A percentile compares a stretch with the other conserved stretches of the same genome.
phyloP scores from a whole-genome alignment of 1,284 basidiomycete species.

The Ustilago loliicola region DNA sequence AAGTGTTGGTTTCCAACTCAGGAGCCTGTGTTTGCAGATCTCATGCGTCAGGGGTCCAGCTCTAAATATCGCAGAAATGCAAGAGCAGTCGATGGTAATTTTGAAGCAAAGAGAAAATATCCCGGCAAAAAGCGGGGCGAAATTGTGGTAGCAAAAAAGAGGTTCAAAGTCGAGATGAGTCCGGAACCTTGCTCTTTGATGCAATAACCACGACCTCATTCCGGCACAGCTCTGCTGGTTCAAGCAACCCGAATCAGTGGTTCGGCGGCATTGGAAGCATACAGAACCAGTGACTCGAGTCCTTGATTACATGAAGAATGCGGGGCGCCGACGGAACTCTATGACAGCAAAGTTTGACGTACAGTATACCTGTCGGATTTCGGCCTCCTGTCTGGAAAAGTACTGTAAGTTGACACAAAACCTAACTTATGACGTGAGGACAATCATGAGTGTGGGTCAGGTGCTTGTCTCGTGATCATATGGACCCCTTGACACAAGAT shows the following conservation, averaged over 20 bases:
- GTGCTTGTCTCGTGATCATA: no score
- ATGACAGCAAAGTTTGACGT: background rate
- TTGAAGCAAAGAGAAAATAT: no score
- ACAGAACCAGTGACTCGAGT: background rate
- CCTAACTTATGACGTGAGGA: background rate
- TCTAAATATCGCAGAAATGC: background rate
- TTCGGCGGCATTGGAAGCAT: background rate
- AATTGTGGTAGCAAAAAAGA: background rate
- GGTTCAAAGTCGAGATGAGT: background rate
- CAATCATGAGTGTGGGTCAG: background rate
- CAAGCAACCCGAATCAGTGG: background rate
- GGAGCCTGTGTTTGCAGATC: background rate
- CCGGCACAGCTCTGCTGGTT: background rate
- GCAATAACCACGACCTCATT: background rate
- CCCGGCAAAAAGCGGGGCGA: background rate
- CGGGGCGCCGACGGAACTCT: background rate
- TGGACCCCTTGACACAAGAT: no score
- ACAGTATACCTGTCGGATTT: background rate
- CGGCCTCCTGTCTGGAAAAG: background rate
- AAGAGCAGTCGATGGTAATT: no score
- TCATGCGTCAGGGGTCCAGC: background rate
- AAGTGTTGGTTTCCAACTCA: conserved; percentile 3
- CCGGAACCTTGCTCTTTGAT: background rate
- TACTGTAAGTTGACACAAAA: background rate
- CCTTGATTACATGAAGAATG: background rate